Evolutionary conservation across 2,329 filamentous ascomycete genomes (phyloP).

Genomic region (Pyricularia sp.): DNA sequence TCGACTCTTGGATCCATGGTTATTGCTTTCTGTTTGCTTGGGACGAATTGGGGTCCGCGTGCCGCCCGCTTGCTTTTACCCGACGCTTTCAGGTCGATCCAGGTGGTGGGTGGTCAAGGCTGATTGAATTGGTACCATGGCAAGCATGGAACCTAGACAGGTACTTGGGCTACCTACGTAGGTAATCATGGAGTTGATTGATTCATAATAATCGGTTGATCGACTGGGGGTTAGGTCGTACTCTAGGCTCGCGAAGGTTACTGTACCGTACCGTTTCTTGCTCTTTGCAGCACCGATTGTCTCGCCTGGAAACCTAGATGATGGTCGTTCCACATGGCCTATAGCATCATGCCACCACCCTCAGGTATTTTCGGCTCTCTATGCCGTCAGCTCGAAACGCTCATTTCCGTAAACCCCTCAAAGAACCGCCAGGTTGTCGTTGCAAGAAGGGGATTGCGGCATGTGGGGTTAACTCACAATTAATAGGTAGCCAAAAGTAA

Average conservation of each 20-base stretch:
- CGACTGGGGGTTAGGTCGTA: not conserved
- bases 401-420: not conserved
- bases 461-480: not conserved
- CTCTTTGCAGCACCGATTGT: not conserved
- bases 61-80: not conserved
- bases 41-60: not conserved
- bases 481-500: no score
- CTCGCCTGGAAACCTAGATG: not conserved
- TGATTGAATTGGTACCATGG: not conserved
- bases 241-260: not conserved
- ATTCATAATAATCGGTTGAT: not conserved
- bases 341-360: not conserved
- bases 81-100: not conserved
- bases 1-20: not conserved
- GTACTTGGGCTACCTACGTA: not conserved
- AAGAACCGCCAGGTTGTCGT: not conserved
- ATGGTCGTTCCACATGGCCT: not conserved
- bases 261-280: not conserved
- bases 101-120: not conserved
- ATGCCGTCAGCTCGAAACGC: not conserved
- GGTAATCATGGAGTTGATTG: not conserved
- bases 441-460: not conserved
- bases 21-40: not conserved
- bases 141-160: no score
- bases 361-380: not conserved